Percentiles rank a stretch among this genome's conserved stretches.
phyloP scores from a whole-genome alignment of 768 basidiomycete species.

The Melanogaster broomeanus region DNA sequence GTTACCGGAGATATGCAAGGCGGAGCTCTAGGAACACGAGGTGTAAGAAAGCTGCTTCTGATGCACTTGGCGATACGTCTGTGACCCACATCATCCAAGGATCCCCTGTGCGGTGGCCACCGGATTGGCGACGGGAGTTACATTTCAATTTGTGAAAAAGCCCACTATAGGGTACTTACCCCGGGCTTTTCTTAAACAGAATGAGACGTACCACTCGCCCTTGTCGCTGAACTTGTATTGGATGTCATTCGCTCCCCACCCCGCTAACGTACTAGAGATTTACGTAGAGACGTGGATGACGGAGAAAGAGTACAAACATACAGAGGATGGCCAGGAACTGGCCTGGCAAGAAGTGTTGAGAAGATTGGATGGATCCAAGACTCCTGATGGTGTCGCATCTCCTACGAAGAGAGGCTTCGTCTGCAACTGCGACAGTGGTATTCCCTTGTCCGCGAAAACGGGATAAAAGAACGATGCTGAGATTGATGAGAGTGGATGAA shows the following conservation, averaged over 20 bases:
- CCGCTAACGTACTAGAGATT: conserved; percentile 64
- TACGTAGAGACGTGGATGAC: conserved; percentile 80
- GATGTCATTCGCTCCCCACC: too few relatives aligned
- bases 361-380: conserved; percentile 43
- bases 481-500: too few relatives aligned
- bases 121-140: conserved; percentile 69
- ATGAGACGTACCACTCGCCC: too few relatives aligned
- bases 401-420: conserved; percentile 36
- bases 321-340: conserved; percentile 59
- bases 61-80: conserved; percentile 47
- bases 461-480: too few relatives aligned
- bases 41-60: conserved; percentile 45
- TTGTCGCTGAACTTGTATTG: too few relatives aligned
- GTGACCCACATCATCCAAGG: conserved; percentile 48
- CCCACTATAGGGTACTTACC: too few relatives aligned
- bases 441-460: too few relatives aligned
- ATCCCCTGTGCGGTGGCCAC: conserved; percentile 53
- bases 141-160: conserved; percentile 72
- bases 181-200: too few relatives aligned
- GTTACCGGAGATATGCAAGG: conserved; percentile 4
- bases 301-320: conserved; percentile 68
- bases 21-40: conserved; percentile 50
- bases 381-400: conserved; percentile 40
- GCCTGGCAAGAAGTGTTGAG: conserved; percentile 68
- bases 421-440: too few relatives aligned